Percentiles rank a stretch among this genome's conserved stretches.
phyloP scores from a whole-genome alignment of 1,284 basidiomycete species.

The Ganoderma lucidum region DNA sequence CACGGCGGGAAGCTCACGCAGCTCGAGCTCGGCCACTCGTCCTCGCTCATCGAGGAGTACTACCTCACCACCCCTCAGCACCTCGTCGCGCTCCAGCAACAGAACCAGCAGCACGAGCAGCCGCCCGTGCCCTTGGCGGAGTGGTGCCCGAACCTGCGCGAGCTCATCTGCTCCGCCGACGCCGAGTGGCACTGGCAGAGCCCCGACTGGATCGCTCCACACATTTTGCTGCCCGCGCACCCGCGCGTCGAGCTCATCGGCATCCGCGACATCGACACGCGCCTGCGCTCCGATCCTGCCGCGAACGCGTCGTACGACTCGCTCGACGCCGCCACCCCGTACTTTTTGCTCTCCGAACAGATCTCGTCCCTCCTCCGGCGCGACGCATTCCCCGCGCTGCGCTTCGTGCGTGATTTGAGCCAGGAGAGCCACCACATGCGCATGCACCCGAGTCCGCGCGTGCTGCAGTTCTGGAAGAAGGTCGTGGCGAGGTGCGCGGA shows the following conservation, averaged over 20 bases:
- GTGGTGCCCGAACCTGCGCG: constrained; percentile 70
- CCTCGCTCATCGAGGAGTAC: constrained; percentile 68
- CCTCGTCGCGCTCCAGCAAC: constrained; percentile 37
- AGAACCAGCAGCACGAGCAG: constrained; percentile 33
- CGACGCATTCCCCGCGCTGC: constrained; percentile 67
- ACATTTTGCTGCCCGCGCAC: constrained; percentile 71
- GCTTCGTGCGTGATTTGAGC: constrained; percentile 68
- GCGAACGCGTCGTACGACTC: not conserved
- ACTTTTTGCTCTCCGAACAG: constrained; percentile 73
- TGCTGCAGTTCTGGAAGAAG: constrained; percentile 58
- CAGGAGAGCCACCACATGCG: constrained; percentile 44
- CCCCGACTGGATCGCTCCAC: constrained; percentile 83
- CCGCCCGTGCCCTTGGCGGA: constrained; percentile 56
- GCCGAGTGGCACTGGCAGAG: constrained; percentile 82
- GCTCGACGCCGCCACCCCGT: constrained; percentile 48
- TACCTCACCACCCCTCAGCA: constrained; percentile 58
- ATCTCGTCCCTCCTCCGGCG: constrained; percentile 62
- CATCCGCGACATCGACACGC: constrained; percentile 72
- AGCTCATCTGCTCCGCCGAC: constrained; percentile 77
- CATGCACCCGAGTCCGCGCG: constrained; percentile 40
- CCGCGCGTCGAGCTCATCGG: constrained; percentile 70
- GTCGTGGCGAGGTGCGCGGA: constrained; percentile 56
- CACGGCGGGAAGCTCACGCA: constrained; percentile 69
- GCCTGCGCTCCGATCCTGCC: constrained; percentile 54
- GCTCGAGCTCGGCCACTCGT: constrained; percentile 76